Percentiles rank a stretch among this genome's conserved stretches.
These are phyloP conservation scores for Jaminaea rosea DNA, from an alignment of 1,284 basidiomycete genomes.

Conservation along the genomic window DNA sequence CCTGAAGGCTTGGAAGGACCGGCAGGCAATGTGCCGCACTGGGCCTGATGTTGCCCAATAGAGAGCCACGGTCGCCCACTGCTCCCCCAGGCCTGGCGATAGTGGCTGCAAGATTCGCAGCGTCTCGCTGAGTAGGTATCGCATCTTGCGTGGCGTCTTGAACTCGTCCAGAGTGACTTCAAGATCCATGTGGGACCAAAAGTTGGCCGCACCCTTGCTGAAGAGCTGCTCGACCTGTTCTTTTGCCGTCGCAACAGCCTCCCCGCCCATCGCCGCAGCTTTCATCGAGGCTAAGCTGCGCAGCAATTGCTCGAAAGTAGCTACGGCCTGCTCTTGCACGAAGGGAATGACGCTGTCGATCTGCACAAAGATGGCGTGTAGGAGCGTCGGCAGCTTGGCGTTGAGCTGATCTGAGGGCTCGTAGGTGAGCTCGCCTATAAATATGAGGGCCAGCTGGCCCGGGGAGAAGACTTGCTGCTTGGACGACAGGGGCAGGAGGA, in stretches of 20 bases:
- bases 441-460: constrained; percentile 78
- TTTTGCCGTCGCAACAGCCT: constrained; percentile 28
- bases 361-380: constrained; percentile 75
- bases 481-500: constrained; percentile 18
- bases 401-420: constrained; percentile 68
- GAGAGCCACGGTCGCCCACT: constrained; percentile 73
- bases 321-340: constrained; percentile 63
- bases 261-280: not conserved
- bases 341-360: constrained; percentile 67
- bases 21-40: constrained; percentile 73
- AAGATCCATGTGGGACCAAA: constrained; percentile 11
- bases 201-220: constrained; percentile 51
- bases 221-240: constrained; percentile 65
- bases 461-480: constrained; percentile 54
- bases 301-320: constrained; percentile 52
- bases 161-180: constrained; percentile 25
- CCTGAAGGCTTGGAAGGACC: constrained; percentile 83
- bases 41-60: constrained; percentile 79
- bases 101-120: constrained; percentile 64
- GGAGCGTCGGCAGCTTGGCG: constrained; percentile 62
- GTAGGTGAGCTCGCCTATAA: constrained; percentile 71
- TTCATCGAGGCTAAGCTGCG: constrained; percentile 20
- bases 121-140: constrained; percentile 60
- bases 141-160: constrained; percentile 54
- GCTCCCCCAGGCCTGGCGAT: constrained; percentile 55